These are phyloP conservation scores for Didymella pomorum DNA, from an alignment of 2,329 filamentous ascomycete genomes.

Conservation along the genomic window DNA sequence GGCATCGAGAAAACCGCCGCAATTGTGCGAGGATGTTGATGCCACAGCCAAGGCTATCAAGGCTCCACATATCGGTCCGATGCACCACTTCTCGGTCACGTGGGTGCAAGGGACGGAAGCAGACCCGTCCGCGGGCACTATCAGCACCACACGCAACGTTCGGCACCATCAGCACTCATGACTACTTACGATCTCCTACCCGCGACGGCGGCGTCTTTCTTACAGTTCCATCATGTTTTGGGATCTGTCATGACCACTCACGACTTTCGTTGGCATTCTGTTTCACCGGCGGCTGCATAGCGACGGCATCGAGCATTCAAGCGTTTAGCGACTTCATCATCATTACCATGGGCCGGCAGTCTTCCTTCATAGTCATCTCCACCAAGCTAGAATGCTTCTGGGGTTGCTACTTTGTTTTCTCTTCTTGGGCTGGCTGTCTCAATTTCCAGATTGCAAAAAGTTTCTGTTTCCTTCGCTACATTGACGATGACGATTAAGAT, in stretches of 20 bases:
- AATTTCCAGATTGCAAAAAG: constrained; percentile 24
- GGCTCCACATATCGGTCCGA: constrained; percentile 1
- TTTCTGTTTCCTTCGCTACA: constrained; percentile 12
- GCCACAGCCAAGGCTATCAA: not conserved
- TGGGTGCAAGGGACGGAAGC: not conserved
- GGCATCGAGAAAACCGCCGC: not conserved
- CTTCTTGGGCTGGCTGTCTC: constrained; percentile 29
- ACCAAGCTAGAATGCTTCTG: not conserved
- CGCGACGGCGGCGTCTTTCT: not conserved
- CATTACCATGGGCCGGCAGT: constrained; percentile 25
- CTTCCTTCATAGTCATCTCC: not conserved
- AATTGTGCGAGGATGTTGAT: not conserved
- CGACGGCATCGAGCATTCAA: constrained; percentile 47
- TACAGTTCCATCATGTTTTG: not conserved
- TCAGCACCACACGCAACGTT: not conserved
- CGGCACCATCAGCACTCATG: not conserved
- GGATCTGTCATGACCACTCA: constrained; percentile 14
- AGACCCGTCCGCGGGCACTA: not conserved
- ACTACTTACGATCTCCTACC: not conserved
- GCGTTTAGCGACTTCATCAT: constrained; percentile 42
- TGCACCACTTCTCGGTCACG: not conserved
- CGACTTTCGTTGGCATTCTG: constrained; percentile 30
- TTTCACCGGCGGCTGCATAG: constrained; percentile 43
- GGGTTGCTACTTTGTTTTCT: not conserved
- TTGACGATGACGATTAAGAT: constrained; percentile 11